phyloP scores from a whole-genome alignment of 352 stramenopile species.

The Salisapilia sapeloensis region DNA sequence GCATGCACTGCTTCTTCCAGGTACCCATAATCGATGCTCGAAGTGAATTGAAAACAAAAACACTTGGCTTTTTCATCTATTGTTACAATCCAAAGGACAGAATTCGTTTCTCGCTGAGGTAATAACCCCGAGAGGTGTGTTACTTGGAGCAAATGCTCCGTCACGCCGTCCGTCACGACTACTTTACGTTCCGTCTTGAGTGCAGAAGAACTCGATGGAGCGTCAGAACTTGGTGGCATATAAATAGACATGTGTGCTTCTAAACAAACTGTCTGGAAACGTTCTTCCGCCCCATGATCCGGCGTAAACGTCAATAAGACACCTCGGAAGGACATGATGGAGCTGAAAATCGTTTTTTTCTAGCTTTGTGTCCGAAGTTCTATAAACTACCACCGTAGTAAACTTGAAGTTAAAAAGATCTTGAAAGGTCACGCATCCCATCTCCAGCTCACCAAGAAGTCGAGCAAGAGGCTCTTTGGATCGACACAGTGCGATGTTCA shows the following conservation, averaged over 20 bases:
- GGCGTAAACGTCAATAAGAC: constrained; percentile 28
- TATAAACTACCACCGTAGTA: no score
- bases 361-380: background rate
- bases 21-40: constrained; percentile 27
- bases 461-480: no score
- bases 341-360: constrained; percentile 1
- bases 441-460: no score
- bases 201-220: constrained; percentile 5
- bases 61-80: constrained; percentile 11
- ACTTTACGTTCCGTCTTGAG: constrained; percentile 27
- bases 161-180: constrained; percentile 29
- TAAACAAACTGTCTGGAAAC: constrained; percentile 32
- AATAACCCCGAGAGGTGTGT: constrained; percentile 18
- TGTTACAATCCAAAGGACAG: constrained; percentile 27
- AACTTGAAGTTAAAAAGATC: no score
- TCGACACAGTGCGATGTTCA: no score
- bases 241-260: constrained; percentile 24
- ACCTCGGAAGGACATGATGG: constrained; percentile 48
- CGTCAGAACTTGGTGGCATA: constrained; percentile 6
- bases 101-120: constrained; percentile 16
- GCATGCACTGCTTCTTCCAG: constrained; percentile 20
- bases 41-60: constrained; percentile 54
- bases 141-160: constrained; percentile 30
- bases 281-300: constrained; percentile 9
- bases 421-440: no score